Evolutionary conservation across 208 protist species (phyloP).

Genomic region (Wallacemonas rigidus): DNA sequence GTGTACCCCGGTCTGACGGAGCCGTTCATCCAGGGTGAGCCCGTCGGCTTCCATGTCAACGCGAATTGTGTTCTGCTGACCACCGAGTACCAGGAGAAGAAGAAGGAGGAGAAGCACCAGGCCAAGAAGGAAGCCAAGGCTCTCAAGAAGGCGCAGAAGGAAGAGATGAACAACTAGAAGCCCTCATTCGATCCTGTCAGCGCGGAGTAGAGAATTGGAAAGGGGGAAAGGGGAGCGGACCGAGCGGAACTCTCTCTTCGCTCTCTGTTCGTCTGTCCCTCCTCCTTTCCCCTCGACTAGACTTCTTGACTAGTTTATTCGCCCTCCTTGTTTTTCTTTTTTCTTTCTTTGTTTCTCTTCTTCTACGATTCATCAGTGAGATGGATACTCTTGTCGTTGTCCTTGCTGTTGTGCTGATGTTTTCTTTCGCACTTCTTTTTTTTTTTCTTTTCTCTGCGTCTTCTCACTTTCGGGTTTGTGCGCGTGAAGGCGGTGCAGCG

Average conservation of each 20-base stretch:
- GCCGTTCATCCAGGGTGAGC: slow-evolving; percentile 46
- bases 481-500: no score
- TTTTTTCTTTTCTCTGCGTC: no score
- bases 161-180: background rate
- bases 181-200: no score
- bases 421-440: no score
- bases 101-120: slow-evolving; percentile 53
- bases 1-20: slow-evolving; percentile 47
- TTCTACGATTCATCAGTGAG: background rate
- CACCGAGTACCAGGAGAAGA: slow-evolving; percentile 56
- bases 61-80: slow-evolving; percentile 51
- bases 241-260: no score
- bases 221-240: no score
- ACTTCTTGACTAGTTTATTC: background rate
- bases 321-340: background rate
- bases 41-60: slow-evolving; percentile 38
- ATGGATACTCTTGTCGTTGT: background rate
- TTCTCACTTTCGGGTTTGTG: no score
- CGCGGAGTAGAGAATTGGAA: no score
- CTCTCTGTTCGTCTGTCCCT: slow-evolving; percentile 2
- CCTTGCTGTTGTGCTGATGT: background rate
- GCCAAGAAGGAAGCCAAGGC: slow-evolving; percentile 48
- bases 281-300: slow-evolving; percentile 6
- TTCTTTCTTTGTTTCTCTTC: slow-evolving; percentile 2
- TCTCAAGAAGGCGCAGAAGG: slow-evolving; percentile 28